phyloP scores from a whole-genome alignment of 2,329 filamentous ascomycete species.

The Coniella lustricola region DNA sequence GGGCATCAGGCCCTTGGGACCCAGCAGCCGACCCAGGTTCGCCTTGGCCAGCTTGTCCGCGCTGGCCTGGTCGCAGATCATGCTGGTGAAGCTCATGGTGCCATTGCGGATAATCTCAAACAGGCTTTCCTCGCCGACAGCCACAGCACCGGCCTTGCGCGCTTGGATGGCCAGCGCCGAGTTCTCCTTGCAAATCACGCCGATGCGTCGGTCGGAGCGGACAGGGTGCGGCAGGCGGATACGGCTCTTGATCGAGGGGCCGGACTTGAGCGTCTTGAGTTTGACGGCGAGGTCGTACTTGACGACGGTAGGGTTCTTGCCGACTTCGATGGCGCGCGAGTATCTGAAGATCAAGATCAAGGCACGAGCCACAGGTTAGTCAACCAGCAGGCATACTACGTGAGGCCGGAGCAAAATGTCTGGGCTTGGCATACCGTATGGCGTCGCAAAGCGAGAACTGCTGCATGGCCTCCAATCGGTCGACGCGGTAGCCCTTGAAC shows the following conservation, averaged over 20 bases:
- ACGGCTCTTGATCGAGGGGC: conserved; percentile 79
- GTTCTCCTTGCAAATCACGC: conserved; percentile 81
- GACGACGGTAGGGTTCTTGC: conserved; percentile 59
- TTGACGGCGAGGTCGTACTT: conserved; percentile 90
- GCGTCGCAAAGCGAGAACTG: conserved; percentile 85
- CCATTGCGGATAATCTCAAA: conserved; percentile 71
- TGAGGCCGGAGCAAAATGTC: no score
- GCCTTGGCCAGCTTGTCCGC: conserved; percentile 75
- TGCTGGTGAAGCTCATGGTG: conserved; percentile 78
- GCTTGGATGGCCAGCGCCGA: conserved; percentile 70
- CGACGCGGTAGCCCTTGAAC: conserved; percentile 60
- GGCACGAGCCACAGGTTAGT: background rate
- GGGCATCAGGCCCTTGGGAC: conserved; percentile 89
- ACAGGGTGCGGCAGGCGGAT: conserved; percentile 85
- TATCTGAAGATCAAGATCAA: conserved; percentile 53
- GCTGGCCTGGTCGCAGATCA: conserved; percentile 77
- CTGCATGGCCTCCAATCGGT: conserved; percentile 58
- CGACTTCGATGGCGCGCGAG: conserved; percentile 87
- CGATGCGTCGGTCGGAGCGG: conserved; percentile 80
- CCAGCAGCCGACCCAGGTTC: conserved; percentile 68
- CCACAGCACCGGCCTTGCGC: conserved; percentile 66
- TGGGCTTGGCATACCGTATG: conserved; percentile 61
- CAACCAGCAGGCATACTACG: no score
- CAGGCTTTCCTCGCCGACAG: conserved; percentile 79
- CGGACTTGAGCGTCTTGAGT: conserved; percentile 76